Evolutionary conservation across 257 asterid genomes (phyloP), one percentile per base, ranked within the genome.

Genomic region (Thymus mandschuricus): DNA sequence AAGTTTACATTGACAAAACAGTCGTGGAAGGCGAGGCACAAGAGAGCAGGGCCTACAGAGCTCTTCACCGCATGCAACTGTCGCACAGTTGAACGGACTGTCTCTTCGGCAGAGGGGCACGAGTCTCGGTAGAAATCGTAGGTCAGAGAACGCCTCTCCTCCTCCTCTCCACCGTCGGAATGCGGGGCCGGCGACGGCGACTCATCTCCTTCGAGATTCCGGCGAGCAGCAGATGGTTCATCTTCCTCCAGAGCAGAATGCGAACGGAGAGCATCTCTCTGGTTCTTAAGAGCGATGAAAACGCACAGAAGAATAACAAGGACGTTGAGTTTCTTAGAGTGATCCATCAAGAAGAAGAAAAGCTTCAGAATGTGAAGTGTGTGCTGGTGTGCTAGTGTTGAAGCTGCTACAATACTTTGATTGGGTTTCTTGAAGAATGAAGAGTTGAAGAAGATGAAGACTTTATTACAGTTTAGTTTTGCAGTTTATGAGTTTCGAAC

Each of bases 1-100:
- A 41, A 41, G 6, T 1, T 5, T 41, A 41, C 10, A 2, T 1
- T 73, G 30, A 88, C 81, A 64, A 84, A 87, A 76, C 92, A 87
- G 70, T 87, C 95, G 13, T 89, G 96, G 70, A 91, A 91, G 56
- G 76, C 77, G 3, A 89, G 90, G 65, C 92, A 66, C 75, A 86
- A 35, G 35, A 91, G 60, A 27, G 86, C 87, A 66, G 97, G 96
- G 7, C 87, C 88, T 45, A 84, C 67, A 27, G 59, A 64, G 3
- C 68, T 81, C 38, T 75, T 76, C 65, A 33, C 6, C 28, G 10
- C 49, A 65, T 79, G 78, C 71, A 89, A 72, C 5, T 77, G 76
- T 5, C 60, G 81, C 68, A 87, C 83, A 5, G 76, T 65, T 1
- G 83, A 79, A 58, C 86, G 76, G 64, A 91, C 70, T 10, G 80